Base-by-base conservation (phyloP, 352 stramenopile species). In the Blastocystis sp. region DNA sequence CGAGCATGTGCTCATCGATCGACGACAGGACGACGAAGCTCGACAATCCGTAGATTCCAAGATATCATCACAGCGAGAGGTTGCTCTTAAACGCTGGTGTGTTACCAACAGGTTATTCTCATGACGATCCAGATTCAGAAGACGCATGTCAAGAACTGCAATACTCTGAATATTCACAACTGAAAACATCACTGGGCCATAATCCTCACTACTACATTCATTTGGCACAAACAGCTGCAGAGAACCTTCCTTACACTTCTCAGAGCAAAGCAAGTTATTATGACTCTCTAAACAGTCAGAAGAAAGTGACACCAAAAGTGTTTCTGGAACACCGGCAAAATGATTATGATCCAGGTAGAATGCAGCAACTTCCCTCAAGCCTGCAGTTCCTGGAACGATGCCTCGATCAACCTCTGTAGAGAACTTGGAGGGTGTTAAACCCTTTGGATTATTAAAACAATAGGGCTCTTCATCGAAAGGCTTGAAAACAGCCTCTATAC, bases 51-150 rank as follows among this genome's bases (percentile, higher is more conserved):
- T 15, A n/a, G 27, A 3, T 7, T n/a, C 19, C 19, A 62, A 62
- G 3, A 62, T 5, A 62, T 62, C 56, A 33, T 62, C 56, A 62
- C 56, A 62, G 56, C 27, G 56, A n/a, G 56, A 62, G 3, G 15
- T 33, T 5, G 56, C 56, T n/a, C 56, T 3, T 15, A 62, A 13
- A 33, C 56, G 33, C 24, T 44, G 24, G 15, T 24, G 60, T n/a
- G 60, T 44, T 4, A 93, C 91, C 9, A 95, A 80, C 7, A 95
- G 69, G 87, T 96, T 96, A 68, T 93, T 93, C 15, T 93, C 94
- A 62, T 96, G 94, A 51, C 94, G 94, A 89, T 96, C 94, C 53
- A 93, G 95, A 90, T 96, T 96, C 90, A 96, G 95, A 48, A 96
- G 92, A 68, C 94, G 93, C 54, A 95, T 90, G 90, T 96, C 93